Percentiles rank a stretch among this genome's conserved stretches.
These are phyloP conservation scores for Rosellinia necatrix DNA, from an alignment of 2,329 filamentous ascomycete species.

Conservation along the genomic window DNA sequence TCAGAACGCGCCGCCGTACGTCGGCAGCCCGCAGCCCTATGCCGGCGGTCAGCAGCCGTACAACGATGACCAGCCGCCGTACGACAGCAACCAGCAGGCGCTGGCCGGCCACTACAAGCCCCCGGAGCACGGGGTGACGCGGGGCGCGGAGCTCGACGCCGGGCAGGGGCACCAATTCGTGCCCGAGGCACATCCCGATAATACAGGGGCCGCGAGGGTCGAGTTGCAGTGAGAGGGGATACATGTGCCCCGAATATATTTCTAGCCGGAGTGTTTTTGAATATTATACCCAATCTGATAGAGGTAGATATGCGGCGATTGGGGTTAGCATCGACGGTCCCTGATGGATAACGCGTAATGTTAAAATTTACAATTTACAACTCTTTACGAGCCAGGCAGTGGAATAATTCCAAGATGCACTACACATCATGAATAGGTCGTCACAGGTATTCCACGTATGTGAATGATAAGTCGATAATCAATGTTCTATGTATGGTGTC, in stretches of 20 bases:
- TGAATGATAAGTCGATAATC: too few relatives aligned
- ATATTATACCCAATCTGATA: constrained; percentile 21
- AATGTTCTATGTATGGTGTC: too few relatives aligned
- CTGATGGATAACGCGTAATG: not conserved
- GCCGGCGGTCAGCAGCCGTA: too few relatives aligned
- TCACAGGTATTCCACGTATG: too few relatives aligned
- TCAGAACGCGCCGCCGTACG: constrained; percentile 7
- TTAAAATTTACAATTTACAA: not conserved
- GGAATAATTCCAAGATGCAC: too few relatives aligned
- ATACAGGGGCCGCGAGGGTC: constrained; percentile 1
- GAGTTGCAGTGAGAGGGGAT: constrained; percentile 14
- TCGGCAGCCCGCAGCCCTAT: not conserved
- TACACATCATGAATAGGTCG: too few relatives aligned
- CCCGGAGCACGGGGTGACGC: constrained; percentile 1
- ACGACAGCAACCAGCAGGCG: constrained; percentile 4
- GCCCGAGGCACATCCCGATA: constrained; percentile 1
- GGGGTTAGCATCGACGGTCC: not conserved
- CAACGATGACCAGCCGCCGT: constrained; percentile 3
- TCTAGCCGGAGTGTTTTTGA: not conserved
- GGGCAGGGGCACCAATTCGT: constrained; percentile 21
- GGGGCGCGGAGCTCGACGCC: constrained; percentile 17
- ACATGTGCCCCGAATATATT: not conserved
- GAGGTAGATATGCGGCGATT: not conserved
- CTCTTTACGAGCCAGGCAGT: too few relatives aligned
- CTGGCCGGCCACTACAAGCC: constrained; percentile 18